Base-by-base conservation (phyloP, 495 filamentous ascomycete genomes). In the Xanthoparmelia taractica region DNA sequence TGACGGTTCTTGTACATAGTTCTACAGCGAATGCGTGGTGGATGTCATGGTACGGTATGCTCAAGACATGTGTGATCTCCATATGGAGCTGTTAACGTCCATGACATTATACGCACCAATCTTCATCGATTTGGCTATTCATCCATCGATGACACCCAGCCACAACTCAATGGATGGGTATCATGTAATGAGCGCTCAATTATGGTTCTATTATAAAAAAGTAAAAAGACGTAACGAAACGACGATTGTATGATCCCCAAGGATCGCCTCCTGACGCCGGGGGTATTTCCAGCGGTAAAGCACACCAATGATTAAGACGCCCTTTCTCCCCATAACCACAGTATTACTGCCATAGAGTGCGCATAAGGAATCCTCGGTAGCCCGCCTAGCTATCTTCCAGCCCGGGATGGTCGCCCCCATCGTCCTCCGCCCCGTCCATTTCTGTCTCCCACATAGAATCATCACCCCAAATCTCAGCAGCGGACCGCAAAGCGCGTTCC, bases 1-100 rank as follows among this genome's bases (percentile, higher is more conserved):
- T 43, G 17, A 56, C 11, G 59, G 47, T 7, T 11, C 0, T 54
- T 61, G 60, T 56, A 62, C 40, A 62, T 62, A 62, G 40, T 54
- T 54, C 50, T 34, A 10, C 17, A 33, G n/a, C 50, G 50, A 33
- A 54, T 33, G 15, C 8, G 33, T 54, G 29, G 29, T 33, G 11
- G 17, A 31, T 18, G 17, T 52, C 25, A 7, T 10, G 13, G 31
- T n/a, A 23, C 48, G 12, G 25, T 6, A 6, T 52, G 13, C 48
- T 31, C 27, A 52, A n/a, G n/a, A n/a, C n/a, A n/a, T n/a, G n/a
- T n/a, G n/a, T n/a, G n/a, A n/a, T n/a, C n/a, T n/a, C 27, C 50
- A 54, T 7, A 8, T 2, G 17, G 4, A n/a, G n/a, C n/a, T n/a
- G 10, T 33, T 2, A 27, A 0, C 10, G 10, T 36, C 4, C 34